These are phyloP conservation scores for Monosporascus sp. DNA, from an alignment of 2,329 filamentous ascomycete genomes.

Conservation along the genomic window DNA sequence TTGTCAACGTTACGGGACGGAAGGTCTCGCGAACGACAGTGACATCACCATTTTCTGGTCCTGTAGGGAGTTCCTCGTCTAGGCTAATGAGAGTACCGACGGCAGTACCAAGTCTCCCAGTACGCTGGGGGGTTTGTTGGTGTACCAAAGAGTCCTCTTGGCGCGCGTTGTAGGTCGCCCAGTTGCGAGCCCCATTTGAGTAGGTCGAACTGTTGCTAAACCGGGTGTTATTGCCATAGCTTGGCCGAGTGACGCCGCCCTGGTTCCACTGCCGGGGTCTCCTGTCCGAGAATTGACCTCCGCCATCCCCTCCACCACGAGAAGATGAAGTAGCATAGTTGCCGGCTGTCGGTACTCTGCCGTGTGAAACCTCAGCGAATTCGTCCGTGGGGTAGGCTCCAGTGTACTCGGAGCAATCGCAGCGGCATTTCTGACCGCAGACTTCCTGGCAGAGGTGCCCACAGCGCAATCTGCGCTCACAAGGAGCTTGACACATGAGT, in stretches of 20 bases:
- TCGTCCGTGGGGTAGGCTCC: constrained; percentile 22
- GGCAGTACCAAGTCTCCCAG: too few relatives aligned
- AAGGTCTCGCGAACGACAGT: constrained; percentile 14
- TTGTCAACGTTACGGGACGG: constrained; percentile 16
- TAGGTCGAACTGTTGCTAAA: not conserved
- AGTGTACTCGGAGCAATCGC: constrained; percentile 18
- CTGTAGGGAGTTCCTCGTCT: not conserved
- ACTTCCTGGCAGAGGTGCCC: constrained; percentile 20
- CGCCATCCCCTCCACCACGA: too few relatives aligned
- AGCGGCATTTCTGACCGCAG: constrained; percentile 23
- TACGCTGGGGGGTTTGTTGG: not conserved
- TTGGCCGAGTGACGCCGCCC: too few relatives aligned
- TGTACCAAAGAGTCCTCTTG: not conserved
- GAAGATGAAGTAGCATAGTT: not conserved
- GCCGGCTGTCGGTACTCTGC: too few relatives aligned
- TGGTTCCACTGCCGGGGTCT: too few relatives aligned
- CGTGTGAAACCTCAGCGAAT: too few relatives aligned
- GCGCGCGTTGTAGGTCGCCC: not conserved
- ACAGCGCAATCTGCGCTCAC: constrained; percentile 19
- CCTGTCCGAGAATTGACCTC: too few relatives aligned
- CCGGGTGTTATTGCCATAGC: too few relatives aligned
- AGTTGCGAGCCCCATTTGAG: not conserved
- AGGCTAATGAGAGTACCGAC: not conserved
- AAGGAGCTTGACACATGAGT: constrained; percentile 22
- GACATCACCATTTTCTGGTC: not conserved